Evolutionary conservation across 768 basidiomycete species (phyloP).

Genomic region (Xerocomus potaroensis): DNA sequence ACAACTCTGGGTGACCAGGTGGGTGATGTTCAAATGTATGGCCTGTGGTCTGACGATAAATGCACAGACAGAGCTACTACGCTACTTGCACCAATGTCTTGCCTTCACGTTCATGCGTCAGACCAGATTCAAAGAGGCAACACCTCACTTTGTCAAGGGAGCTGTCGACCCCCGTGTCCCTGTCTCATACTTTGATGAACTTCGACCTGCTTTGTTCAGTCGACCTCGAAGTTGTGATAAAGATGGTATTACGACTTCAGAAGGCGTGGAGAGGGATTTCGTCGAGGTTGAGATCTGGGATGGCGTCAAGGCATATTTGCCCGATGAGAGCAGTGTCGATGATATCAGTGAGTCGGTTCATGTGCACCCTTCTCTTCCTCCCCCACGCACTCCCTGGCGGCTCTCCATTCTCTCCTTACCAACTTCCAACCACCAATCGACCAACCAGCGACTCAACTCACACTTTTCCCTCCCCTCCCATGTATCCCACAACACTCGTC

Average conservation of each 20-base stretch:
- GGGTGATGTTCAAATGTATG: neutral
- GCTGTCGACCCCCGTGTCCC: conserved; percentile 81
- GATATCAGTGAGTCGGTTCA: conserved; percentile 71
- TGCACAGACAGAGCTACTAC: conserved; percentile 57
- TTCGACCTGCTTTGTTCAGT: conserved; percentile 62
- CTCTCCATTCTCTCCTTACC: conserved; percentile 16
- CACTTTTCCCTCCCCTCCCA: conserved; percentile 24
- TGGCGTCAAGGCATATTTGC: conserved; percentile 72
- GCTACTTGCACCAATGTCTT: conserved; percentile 76
- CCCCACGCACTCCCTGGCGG: conserved; percentile 16
- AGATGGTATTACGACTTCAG: neutral
- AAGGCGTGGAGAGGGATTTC: conserved; percentile 21
- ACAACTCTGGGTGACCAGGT: conserved; percentile 8
- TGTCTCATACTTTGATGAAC: conserved; percentile 72
- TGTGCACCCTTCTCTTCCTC: conserved; percentile 20
- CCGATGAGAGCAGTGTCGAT: conserved; percentile 63
- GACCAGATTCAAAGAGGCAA: conserved; percentile 82
- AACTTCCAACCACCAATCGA: conserved; percentile 27
- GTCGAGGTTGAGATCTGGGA: conserved; percentile 68
- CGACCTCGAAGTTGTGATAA: conserved; percentile 1
- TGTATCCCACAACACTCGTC: conserved; percentile 30
- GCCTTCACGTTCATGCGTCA: conserved; percentile 76
- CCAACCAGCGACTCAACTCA: conserved; percentile 23
- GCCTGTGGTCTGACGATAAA: conserved; percentile 7
- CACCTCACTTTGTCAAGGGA: conserved; percentile 70